Conservation (phyloP, 768 basidiomycete genomes). For the Boletellus ananiceps region DNA sequence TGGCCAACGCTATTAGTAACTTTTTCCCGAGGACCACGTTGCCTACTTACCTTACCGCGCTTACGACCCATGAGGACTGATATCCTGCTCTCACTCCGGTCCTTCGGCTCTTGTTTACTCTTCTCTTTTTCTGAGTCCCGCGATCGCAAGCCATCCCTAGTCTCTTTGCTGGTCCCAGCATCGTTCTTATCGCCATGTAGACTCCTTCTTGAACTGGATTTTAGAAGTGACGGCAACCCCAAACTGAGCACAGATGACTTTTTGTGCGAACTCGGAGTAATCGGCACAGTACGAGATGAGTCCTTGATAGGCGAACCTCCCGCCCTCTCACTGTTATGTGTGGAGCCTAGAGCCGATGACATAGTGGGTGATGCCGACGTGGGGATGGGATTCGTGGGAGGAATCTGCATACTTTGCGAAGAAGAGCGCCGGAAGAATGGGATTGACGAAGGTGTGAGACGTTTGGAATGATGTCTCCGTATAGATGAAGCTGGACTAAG, state of each 20-base stretch:
- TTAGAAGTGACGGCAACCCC: constrained; percentile 76
- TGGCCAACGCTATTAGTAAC: constrained; percentile 13
- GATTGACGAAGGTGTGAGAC: constrained; percentile 88
- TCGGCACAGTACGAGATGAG: constrained; percentile 46
- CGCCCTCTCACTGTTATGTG: constrained; percentile 40
- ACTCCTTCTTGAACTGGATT: constrained; percentile 81
- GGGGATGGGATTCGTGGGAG: constrained; percentile 39
- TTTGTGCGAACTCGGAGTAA: constrained; percentile 61
- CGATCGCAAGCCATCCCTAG: constrained; percentile 48
- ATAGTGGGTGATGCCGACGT: constrained; percentile 49
- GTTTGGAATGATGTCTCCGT: constrained; percentile 62
- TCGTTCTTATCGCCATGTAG: constrained; percentile 57
- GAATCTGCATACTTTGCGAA: constrained; percentile 79
- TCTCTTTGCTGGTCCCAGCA: constrained; percentile 38
- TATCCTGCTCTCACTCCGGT: constrained; percentile 86
- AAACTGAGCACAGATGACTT: constrained; percentile 81
- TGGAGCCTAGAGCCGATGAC: constrained; percentile 40
- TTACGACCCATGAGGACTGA: constrained; percentile 84
- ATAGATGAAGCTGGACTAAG: constrained; percentile 71
- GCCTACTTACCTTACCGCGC: constrained; percentile 76
- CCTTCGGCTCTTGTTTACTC: constrained; percentile 74
- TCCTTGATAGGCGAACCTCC: constrained; percentile 53
- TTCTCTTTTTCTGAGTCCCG: constrained; percentile 44
- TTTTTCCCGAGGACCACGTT: neutral
- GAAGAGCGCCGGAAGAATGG: constrained; percentile 92